phyloP scores from a whole-genome alignment of 257 asterid species.

The Przewalskia tangutica region DNA sequence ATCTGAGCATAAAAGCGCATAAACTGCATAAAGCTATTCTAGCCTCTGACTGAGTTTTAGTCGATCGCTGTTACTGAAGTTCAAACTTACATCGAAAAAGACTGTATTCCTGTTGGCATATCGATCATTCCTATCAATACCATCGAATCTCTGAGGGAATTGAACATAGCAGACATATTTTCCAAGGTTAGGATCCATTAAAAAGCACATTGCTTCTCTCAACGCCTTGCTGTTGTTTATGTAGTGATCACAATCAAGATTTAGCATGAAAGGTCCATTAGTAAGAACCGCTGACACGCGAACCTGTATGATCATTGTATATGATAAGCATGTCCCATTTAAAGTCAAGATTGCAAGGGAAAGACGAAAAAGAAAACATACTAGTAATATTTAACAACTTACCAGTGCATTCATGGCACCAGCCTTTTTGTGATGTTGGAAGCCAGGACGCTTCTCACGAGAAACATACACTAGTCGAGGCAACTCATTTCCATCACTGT shows the following conservation, averaged over 20 bases:
- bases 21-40: not conserved
- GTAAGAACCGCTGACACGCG: conserved; percentile 98
- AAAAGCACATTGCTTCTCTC: conserved; percentile 94
- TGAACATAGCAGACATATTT: conserved; percentile 95
- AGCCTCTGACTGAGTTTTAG: not conserved
- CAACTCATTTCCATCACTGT: conserved; percentile 89
- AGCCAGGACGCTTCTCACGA: conserved; percentile 99
- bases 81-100: conserved; percentile 80
- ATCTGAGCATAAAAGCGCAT: not conserved
- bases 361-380: not conserved
- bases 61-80: not conserved
- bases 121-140: conserved; percentile 87
- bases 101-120: conserved; percentile 96
- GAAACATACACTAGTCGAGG: conserved; percentile 93
- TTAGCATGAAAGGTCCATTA: conserved; percentile 93
- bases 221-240: conserved; percentile 95
- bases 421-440: conserved; percentile 96
- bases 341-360: not conserved
- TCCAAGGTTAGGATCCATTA: conserved; percentile 98
- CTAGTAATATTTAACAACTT: conserved; percentile 21
- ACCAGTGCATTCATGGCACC: conserved; percentile 99
- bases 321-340: conserved; percentile 9
- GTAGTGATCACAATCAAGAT: conserved; percentile 99
- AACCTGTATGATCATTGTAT: conserved; percentile 43
- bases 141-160: conserved; percentile 96